Evolutionary conservation across 1,139 yeast species (phyloP).

Genomic region (Kurtzmaniella quercitrusa): DNA sequence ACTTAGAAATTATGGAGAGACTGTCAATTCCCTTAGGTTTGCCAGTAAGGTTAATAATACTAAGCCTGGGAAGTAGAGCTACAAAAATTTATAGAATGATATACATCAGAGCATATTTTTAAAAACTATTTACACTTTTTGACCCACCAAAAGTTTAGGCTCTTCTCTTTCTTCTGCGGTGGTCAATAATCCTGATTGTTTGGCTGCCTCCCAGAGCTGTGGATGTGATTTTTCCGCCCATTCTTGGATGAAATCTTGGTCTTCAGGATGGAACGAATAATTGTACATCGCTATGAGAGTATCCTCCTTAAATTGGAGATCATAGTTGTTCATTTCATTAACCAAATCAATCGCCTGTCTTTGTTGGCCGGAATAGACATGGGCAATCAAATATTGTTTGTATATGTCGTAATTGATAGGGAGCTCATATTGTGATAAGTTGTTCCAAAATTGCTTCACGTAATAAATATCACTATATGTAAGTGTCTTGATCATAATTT

Average conservation of each 20-base stretch:
- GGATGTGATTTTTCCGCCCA: conserved; percentile 52
- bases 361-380: conserved; percentile 65
- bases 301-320: conserved; percentile 46
- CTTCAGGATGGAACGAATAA: conserved; percentile 49
- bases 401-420: conserved; percentile 54
- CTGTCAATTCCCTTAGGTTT: conserved; percentile 80
- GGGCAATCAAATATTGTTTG: conserved; percentile 66
- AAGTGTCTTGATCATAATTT: conserved; percentile 66
- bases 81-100: neutral
- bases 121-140: conserved; percentile 2
- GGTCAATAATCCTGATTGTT: conserved; percentile 33
- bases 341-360: conserved; percentile 56
- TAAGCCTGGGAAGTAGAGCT: conserved; percentile 19
- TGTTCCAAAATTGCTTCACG: conserved; percentile 63
- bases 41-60: conserved; percentile 78
- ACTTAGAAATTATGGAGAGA: conserved; percentile 61
- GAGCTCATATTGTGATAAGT: conserved; percentile 50
- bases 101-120: neutral
- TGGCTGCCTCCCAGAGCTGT: conserved; percentile 45
- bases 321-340: conserved; percentile 48
- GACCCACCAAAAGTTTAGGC: neutral
- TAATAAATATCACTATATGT: conserved; percentile 57
- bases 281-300: conserved; percentile 57
- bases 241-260: conserved; percentile 42
- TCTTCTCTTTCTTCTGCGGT: conserved; percentile 19